These are phyloP conservation scores for Juncus effusus DNA, from an alignment of 176 grass and related monocot genomes.

Conservation along the genomic window DNA sequence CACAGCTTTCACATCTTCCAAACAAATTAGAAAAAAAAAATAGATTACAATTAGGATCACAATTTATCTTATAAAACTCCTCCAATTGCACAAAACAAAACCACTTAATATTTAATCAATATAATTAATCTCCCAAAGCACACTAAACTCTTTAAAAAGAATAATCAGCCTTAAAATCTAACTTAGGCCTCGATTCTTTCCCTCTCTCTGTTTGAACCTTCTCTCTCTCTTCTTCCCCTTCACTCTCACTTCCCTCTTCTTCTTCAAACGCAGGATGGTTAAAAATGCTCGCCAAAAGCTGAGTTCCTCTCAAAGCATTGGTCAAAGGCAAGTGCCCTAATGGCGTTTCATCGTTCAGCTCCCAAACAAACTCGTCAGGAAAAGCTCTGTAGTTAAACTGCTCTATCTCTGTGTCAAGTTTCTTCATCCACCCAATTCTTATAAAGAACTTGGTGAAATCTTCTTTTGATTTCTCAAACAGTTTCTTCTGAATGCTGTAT, in stretches of 20 bases:
- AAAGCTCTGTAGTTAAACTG: conserved; percentile 89
- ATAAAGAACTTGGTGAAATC: conserved; percentile 95
- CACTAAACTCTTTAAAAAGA: conserved; percentile 54
- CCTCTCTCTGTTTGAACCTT: conserved; percentile 30
- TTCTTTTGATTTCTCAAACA: conserved; percentile 67
- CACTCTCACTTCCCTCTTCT: conserved; percentile 12
- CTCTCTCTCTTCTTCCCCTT: conserved; percentile 18
- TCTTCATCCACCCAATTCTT: conserved; percentile 91
- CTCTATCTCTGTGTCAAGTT: conserved; percentile 80
- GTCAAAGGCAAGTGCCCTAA: conserved; percentile 90
- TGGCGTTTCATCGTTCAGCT: conserved; percentile 69
- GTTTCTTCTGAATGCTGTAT: conserved; percentile 70
- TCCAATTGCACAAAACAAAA: conserved; percentile 34
- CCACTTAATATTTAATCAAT: not conserved
- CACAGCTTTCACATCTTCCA: conserved; percentile 29
- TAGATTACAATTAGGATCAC: conserved; percentile 39
- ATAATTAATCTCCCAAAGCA: conserved; percentile 34
- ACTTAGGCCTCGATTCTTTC: conserved; percentile 42
- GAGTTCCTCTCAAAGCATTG: conserved; percentile 88
- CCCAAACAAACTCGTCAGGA: conserved; percentile 84
- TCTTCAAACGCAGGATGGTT: conserved; percentile 70
- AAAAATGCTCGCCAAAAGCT: conserved; percentile 64
- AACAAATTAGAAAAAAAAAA: conserved; percentile 35
- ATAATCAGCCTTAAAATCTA: conserved; percentile 70
- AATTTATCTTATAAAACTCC: conserved; percentile 33